Evolutionary conservation across 2,329 filamentous ascomycete species (phyloP), one percentile per base, ranked within the genome.

Genomic region (Trichoderma sp.): DNA sequence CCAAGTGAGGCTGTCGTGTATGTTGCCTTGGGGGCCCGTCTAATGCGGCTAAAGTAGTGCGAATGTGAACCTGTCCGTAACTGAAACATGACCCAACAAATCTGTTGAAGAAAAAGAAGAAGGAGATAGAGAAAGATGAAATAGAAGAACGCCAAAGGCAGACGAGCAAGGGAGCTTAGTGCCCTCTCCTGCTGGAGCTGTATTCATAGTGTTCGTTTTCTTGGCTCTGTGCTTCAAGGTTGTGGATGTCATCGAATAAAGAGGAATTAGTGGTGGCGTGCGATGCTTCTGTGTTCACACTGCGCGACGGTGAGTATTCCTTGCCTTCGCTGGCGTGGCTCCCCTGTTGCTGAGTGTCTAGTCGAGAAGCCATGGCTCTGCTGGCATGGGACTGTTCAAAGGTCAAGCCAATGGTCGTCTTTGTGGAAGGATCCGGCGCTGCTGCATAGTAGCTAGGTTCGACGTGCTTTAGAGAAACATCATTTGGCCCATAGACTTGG

Each of bases 311-410:
- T 1, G 73, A 76, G 4, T 71, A 68, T 12, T 74, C 73, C 20
- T 77, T 76, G n/a, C 43, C 57, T 30, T 79, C 79, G 69, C 82
- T 78, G 20, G 82, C 80, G 80, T 55, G 80, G 75, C 62, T 83
- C 82, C 74, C 80, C 82, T 36, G 76, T 79, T 43, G 74, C 76
- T 36, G 57, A 13, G 20, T 61, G 28, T 69, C 36, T 20, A 69
- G 39, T 28, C 57, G 57, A 15, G 28, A 4, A 13, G 30, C 26
- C 30, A 30, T 9, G 30, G n/a, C 47, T 15, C n/a, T 55, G 23
- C 62, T 65, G 3, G 62, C 55, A 23, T 72, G 72, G n/a, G 73
- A 73, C 9, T 73, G 72, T 58, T 75, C 73, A 43, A 78, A 74
- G 12, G 74, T 73, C n/a, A 75, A 71, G 53, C 73, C 62, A 9